These are phyloP conservation scores for Funneliformis caledonium DNA, from an alignment of 371 early-diverging fungal genomes.

Conservation along the genomic window DNA sequence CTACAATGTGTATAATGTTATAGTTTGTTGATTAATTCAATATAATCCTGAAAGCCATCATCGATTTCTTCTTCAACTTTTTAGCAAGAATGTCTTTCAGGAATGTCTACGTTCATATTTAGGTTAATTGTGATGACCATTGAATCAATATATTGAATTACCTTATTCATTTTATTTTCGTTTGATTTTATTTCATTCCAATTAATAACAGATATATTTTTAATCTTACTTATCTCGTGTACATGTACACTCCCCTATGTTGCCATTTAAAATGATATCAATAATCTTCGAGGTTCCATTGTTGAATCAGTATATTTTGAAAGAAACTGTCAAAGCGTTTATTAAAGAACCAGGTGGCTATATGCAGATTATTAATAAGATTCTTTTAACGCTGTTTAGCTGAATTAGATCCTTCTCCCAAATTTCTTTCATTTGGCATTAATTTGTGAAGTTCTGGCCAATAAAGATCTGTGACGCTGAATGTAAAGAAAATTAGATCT, in stretches of 20 bases:
- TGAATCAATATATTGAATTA: no score
- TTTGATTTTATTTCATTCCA: no score
- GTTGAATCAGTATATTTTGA: not conserved
- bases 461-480: not conserved
- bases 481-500: constrained; percentile 10
- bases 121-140: not conserved
- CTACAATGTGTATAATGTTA: constrained; percentile 2
- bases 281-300: no score
- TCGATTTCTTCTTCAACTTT: not conserved
- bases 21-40: constrained; percentile 8
- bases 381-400: no score
- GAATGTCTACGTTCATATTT: not conserved
- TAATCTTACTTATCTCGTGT: not conserved
- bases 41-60: not conserved
- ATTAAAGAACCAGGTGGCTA: no score
- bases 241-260: not conserved
- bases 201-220: not conserved
- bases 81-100: constrained; percentile 3
- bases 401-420: not conserved
- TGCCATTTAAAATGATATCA: constrained; percentile 28
- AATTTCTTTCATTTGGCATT: no score
- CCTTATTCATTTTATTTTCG: no score
- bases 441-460: constrained; percentile 13
- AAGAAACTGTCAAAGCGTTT: not conserved
- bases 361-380: no score